Evolutionary conservation across 306 rosid species (phyloP).

Genomic region (Chamaecrista fasciculata): DNA sequence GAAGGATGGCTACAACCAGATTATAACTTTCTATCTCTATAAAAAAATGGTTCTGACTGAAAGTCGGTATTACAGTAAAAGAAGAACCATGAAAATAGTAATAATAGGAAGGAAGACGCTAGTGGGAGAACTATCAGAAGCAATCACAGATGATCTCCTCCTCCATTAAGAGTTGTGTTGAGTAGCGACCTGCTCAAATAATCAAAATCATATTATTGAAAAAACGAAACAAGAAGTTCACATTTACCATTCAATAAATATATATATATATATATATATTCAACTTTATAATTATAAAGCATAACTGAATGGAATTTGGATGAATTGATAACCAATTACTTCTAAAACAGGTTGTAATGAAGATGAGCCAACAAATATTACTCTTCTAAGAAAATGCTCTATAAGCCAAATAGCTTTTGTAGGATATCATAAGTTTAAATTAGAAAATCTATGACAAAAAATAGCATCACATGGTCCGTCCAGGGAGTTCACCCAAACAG

Average conservation of each 20-base stretch:
- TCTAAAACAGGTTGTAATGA: constrained; percentile 14
- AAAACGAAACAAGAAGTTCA: constrained; percentile 1
- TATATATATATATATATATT: not conserved
- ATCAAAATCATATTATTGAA: constrained; percentile 17
- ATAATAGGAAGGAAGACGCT: constrained; percentile 34
- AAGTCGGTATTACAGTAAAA: constrained; percentile 29
- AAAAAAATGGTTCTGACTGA: constrained; percentile 27
- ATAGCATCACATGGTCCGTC: not conserved
- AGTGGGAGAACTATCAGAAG: constrained; percentile 22
- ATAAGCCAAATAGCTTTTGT: not conserved
- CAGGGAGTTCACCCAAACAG: not conserved
- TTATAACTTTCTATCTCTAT: constrained; percentile 27
- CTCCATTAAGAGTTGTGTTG: constrained; percentile 42
- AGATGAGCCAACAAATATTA: not conserved
- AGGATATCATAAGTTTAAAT: not conserved
- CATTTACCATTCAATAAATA: constrained; percentile 5
- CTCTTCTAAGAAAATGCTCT: not conserved
- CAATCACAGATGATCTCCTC: constrained; percentile 59
- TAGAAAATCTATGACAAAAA: not conserved
- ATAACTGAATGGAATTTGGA: constrained; percentile 24
- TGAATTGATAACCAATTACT: constrained; percentile 3
- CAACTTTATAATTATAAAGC: not conserved
- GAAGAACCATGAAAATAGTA: constrained; percentile 31
- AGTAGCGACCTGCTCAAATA: constrained; percentile 60
- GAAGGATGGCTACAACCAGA: constrained; percentile 28